Evolutionary conservation across 2,329 filamentous ascomycete genomes (phyloP), one percentile per base, ranked within the genome.

Genomic region (Aspergillus luchuensis): DNA sequence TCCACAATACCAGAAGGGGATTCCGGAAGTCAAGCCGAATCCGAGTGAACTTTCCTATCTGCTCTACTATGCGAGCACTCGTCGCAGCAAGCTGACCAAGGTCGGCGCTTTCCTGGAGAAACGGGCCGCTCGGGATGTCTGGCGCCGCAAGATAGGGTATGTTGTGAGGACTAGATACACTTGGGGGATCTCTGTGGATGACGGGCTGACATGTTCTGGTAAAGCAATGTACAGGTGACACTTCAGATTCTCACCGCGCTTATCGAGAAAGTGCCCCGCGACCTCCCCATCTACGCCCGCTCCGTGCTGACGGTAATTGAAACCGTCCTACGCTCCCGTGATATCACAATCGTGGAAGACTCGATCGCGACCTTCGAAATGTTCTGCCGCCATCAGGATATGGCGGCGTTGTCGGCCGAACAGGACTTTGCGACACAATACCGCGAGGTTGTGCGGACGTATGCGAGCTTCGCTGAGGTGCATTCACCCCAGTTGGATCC

Each of bases 1-100:
- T 77, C 95, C 95, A 43, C 90, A 90, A 69, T 93, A 91, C 66
- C 91, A 91, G 66, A 98, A 97, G 80, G 92, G 91, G 55, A 89
- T 91, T 64, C 90, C 93, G 74, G 92, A 97, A 72, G 92, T 97
- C 73, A 96, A 94, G 79, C 93, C 95, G 48, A 98, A 98, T 79
- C 92, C 92, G 67, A 96, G 92, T 79, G 95, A 99, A 82, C 87
- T 99, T 65, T 96, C 92, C 78, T 98, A 98, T 76, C 86, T 99
- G 66, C 87, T 98, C 57, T 98, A 96, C 84, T 98, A 99, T 82
- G 92, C 91, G 63, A 96, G 91, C 74, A 97, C 93, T 69, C 91
- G 94, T 62, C 89, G 92, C 66, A 94, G 91, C 78, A 99, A 98
- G 84, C 88, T 98, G 69, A 91, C 95, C 72, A 99, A 99, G 80